A percentile compares a stretch with the other conserved stretches of the same genome.
Evolutionary conservation across 1,284 basidiomycete species (phyloP).

Genomic region (Phellinidium pouzarii): DNA sequence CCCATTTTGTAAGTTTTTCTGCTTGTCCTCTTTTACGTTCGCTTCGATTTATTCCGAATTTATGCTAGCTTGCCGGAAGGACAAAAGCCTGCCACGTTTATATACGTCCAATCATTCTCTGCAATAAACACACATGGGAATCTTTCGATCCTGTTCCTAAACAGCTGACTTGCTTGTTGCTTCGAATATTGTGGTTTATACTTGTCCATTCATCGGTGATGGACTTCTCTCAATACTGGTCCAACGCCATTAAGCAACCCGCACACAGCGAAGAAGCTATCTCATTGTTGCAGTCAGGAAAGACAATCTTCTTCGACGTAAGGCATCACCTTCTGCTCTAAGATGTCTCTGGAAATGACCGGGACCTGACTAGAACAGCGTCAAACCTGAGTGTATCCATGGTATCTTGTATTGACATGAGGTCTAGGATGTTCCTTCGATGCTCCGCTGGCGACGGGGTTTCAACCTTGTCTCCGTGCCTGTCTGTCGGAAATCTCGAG

Average conservation of each 20-base stretch:
- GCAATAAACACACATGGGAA: background rate
- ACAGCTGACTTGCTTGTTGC: background rate
- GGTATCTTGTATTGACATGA: background rate
- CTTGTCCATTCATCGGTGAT: background rate
- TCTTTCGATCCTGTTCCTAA: background rate
- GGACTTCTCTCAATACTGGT: background rate
- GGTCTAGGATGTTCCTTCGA: too few species aligned
- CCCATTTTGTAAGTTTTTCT: background rate
- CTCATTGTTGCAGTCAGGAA: too few species aligned
- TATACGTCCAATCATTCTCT: background rate
- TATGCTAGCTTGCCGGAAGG: background rate
- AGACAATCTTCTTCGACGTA: too few species aligned
- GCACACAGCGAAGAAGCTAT: too few species aligned
- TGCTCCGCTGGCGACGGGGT: background rate
- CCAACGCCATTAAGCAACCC: background rate
- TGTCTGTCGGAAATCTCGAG: background rate
- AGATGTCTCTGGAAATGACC: too few species aligned
- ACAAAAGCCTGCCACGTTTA: background rate
- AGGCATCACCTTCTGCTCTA: too few species aligned
- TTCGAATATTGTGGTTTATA: background rate
- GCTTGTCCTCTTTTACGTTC: background rate
- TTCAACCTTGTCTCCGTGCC: background rate
- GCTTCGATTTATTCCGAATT: background rate
- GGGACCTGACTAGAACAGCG: too few species aligned
- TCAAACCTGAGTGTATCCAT: background rate